Percentiles rank a stretch among this genome's conserved stretches.
Evolutionary conservation across 768 basidiomycete genomes (phyloP).

Genomic region (Boletus rubropictus): DNA sequence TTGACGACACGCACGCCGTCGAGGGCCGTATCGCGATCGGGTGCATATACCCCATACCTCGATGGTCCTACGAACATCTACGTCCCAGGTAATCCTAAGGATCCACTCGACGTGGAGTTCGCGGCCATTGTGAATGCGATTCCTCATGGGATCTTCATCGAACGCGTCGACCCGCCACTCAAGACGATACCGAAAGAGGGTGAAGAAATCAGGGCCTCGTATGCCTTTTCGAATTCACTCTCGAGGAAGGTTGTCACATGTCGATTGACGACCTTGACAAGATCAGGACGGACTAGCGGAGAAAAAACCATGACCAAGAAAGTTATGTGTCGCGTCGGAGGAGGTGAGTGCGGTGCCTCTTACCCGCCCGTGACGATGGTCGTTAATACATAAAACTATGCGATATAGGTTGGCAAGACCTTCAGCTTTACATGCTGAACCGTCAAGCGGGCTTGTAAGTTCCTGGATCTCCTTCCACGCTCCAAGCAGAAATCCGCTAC

Average conservation of each 20-base stretch:
- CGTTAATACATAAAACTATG: constrained; percentile 1
- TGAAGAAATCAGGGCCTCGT: constrained; percentile 79
- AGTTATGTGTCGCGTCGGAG: constrained; percentile 88
- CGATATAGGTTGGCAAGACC: constrained; percentile 68
- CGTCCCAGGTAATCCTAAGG: constrained; percentile 56
- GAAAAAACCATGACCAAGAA: constrained; percentile 56
- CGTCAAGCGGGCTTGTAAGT: constrained; percentile 62
- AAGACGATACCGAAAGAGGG: constrained; percentile 59
- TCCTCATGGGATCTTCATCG: constrained; percentile 69
- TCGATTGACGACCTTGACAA: constrained; percentile 71
- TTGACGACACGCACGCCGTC: constrained; percentile 52
- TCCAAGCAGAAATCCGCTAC: neutral
- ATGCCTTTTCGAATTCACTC: constrained; percentile 70
- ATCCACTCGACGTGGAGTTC: constrained; percentile 81
- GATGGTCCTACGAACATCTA: constrained; percentile 58
- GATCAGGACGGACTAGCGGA: constrained; percentile 43
- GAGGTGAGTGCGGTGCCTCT: constrained; percentile 46
- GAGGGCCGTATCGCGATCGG: constrained; percentile 59
- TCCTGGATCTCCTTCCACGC: neutral
- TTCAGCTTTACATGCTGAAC: constrained; percentile 70
- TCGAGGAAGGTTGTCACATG: constrained; percentile 73
- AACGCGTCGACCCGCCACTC: constrained; percentile 76
- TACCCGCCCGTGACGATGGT: neutral
- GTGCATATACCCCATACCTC: constrained; percentile 55
- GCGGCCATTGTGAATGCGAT: constrained; percentile 70